phyloP scores from a whole-genome alignment of 2,329 filamentous ascomycete species.

The Botryotinia globosa region DNA sequence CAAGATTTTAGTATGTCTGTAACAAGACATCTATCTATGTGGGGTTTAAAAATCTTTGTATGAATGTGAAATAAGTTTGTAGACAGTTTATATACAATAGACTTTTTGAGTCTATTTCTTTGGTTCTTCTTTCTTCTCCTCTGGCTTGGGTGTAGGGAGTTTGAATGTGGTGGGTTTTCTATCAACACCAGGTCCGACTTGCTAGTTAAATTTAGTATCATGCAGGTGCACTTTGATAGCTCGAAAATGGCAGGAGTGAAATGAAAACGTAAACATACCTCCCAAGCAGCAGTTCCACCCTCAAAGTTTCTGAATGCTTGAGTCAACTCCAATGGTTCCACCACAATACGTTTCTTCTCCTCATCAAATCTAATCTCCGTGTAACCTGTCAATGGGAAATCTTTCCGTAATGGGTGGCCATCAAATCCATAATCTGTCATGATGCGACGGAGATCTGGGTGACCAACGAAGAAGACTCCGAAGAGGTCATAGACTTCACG shows the following conservation, averaged over 20 bases:
- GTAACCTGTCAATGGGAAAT: conserved; percentile 97
- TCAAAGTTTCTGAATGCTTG: conserved; percentile 99
- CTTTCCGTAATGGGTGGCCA: conserved; percentile 93
- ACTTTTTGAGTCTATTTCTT: conserved; percentile 68
- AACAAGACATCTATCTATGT: background rate
- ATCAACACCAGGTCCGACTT: conserved; percentile 69
- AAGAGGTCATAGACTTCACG: conserved; percentile 97
- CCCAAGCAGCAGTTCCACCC: conserved; percentile 73
- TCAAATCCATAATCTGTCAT: conserved; percentile 99
- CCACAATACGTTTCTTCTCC: conserved; percentile 99
- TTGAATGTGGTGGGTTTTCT: conserved; percentile 86
- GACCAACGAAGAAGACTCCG: conserved; percentile 92
- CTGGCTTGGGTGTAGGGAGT: conserved; percentile 90
- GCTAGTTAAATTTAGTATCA: conserved; percentile 48
- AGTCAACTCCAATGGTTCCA: conserved; percentile 94
- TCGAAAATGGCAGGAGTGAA: conserved; percentile 32
- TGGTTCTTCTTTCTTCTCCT: conserved; percentile 83
- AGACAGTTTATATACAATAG: conserved; percentile 35
- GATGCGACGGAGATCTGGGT: conserved; percentile 93
- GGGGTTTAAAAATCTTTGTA: background rate
- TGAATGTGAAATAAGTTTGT: conserved; percentile 18
- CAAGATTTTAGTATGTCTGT: background rate
- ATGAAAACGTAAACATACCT: conserved; percentile 51
- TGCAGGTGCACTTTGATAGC: background rate
- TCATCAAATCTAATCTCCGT: conserved; percentile 98